phyloP scores from a whole-genome alignment of 78 protist species.

The Dictyostelium citrinum region DNA sequence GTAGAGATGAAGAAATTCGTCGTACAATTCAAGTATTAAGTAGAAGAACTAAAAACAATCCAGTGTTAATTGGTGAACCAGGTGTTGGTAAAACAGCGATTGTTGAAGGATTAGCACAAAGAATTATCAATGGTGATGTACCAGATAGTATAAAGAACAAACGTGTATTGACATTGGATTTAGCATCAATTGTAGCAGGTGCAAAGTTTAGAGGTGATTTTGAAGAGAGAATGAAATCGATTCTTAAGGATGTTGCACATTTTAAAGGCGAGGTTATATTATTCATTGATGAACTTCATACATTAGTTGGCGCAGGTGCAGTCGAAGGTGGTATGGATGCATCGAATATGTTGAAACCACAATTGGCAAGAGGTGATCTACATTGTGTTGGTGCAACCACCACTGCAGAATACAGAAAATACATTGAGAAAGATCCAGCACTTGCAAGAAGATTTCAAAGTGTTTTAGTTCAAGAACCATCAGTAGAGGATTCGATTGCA shows the following conservation, averaged over 20 bases:
- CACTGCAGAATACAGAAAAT: constrained; percentile 94
- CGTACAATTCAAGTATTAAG: constrained; percentile 85
- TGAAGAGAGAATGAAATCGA: constrained; percentile 98
- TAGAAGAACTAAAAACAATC: constrained; percentile 98
- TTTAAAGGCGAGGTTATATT: constrained; percentile 91
- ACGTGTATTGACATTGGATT: constrained; percentile 93
- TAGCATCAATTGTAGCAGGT: constrained; percentile 98
- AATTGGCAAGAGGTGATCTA: constrained; percentile 98
- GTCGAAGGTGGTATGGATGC: constrained; percentile 99
- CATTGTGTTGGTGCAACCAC: constrained; percentile 99
- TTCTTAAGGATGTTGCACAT: constrained; percentile 93
- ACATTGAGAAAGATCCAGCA: constrained; percentile 99
- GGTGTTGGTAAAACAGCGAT: constrained; percentile 96
- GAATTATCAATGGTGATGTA: constrained; percentile 97
- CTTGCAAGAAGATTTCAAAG: constrained; percentile 97
- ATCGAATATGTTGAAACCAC: constrained; percentile 98
- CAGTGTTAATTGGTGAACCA: constrained; percentile 98
- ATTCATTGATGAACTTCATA: constrained; percentile 99
- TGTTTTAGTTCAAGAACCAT: constrained; percentile 96
- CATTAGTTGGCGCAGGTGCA: constrained; percentile 98
- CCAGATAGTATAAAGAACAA: constrained; percentile 90
- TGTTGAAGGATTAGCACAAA: constrained; percentile 99
- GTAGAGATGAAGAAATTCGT: constrained; percentile 98
- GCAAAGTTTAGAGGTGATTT: constrained; percentile 99
- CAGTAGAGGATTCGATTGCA: constrained; percentile 92